Percentiles rank a stretch among this genome's conserved stretches.
These are phyloP conservation scores for Candida pseudofarinosa DNA, from an alignment of 805 yeast genomes.

Conservation along the genomic window DNA sequence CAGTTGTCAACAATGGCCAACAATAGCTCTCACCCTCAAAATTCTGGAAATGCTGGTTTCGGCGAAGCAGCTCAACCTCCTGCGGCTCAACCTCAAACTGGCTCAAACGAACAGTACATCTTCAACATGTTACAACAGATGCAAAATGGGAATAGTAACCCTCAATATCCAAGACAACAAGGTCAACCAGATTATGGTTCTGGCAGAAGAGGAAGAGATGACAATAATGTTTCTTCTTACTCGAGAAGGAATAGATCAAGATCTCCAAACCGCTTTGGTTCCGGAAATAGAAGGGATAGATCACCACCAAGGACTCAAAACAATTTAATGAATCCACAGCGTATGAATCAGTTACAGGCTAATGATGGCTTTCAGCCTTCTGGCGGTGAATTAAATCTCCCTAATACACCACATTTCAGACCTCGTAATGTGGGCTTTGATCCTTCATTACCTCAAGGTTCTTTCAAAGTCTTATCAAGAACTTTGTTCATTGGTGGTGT, in stretches of 20 bases:
- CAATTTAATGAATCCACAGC: slow-evolving; percentile 6
- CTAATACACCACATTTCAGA: slow-evolving; percentile 72
- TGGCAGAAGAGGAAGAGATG: slow-evolving; percentile 17
- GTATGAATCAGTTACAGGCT: slow-evolving; percentile 1
- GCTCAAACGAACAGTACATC: slow-evolving; percentile 33
- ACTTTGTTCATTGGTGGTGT: slow-evolving; percentile 95
- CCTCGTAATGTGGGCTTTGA: slow-evolving; percentile 72
- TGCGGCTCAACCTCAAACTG: slow-evolving; percentile 12
- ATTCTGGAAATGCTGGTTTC: neutral
- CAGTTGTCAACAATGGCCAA: slow-evolving; percentile 41
- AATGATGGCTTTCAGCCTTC: slow-evolving; percentile 13
- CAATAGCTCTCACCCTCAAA: neutral
- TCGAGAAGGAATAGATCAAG: slow-evolving; percentile 52
- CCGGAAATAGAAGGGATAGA: slow-evolving; percentile 21
- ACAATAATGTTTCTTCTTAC: slow-evolving; percentile 26
- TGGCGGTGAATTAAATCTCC: slow-evolving; percentile 60
- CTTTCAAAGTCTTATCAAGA: slow-evolving; percentile 79
- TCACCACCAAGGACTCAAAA: slow-evolving; percentile 22
- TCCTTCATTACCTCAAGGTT: slow-evolving; percentile 66
- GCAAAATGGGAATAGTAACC: slow-evolving; percentile 25
- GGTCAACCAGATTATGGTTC: slow-evolving; percentile 8
- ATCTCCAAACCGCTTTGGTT: slow-evolving; percentile 40
- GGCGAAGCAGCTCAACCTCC: slow-evolving; percentile 5
- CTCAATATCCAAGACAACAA: slow-evolving; percentile 14
- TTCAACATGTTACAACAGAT: slow-evolving; percentile 54